Evolutionary conservation across 495 filamentous ascomycete genomes (phyloP), one percentile per base, ranked within the genome.

Genomic region (Tuber indicum): DNA sequence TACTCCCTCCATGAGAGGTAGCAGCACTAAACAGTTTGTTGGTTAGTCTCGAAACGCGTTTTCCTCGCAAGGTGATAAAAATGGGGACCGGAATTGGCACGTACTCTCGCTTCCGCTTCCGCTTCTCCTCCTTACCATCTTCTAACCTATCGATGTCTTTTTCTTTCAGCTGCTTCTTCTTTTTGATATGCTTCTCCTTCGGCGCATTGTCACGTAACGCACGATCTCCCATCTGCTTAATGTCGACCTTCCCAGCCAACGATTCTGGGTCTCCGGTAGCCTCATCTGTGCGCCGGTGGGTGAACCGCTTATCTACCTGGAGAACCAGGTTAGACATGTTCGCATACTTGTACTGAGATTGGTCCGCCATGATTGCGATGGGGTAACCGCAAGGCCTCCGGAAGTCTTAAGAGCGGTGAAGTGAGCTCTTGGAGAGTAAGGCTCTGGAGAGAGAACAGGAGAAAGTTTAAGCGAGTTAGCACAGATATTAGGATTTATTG

Each of bases 251-350:
- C 44, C 96, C 95, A 49, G 96, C 96, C 70, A 99, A 89, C 73
- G 96, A 98, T 86, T 99, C 96, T 72, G 96, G 96, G 84, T 99
- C 96, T 82, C 96, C 96, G 49, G 96, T 98, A 76, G 92, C 91
- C 85, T 99, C 96, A 86, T 99, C 96, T 79, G 91, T 93, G 79
- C 92, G 90, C 44, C 82, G 77, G 75, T 93, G 94, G 81, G 95
- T 91, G 84, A 99, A 98, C 84, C 96, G 91, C 86, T 93, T 91
- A 87, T 99, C 96, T 87, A 94, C 94, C 91, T 98, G 95, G 89
- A 98, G 93, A 84, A 99, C 96, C 93, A 99, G 91, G 90, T 99
- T 99, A 87, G 96, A 98, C 96, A 99, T 99, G 85, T 94, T 94
- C 91, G 93, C 93, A 89, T 99, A 99, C 86, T 99, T 99, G 88